Evolutionary conservation across 257 asterid species (phyloP), one percentile per base, ranked within the genome.

Genomic region (Primulina eburnea): DNA sequence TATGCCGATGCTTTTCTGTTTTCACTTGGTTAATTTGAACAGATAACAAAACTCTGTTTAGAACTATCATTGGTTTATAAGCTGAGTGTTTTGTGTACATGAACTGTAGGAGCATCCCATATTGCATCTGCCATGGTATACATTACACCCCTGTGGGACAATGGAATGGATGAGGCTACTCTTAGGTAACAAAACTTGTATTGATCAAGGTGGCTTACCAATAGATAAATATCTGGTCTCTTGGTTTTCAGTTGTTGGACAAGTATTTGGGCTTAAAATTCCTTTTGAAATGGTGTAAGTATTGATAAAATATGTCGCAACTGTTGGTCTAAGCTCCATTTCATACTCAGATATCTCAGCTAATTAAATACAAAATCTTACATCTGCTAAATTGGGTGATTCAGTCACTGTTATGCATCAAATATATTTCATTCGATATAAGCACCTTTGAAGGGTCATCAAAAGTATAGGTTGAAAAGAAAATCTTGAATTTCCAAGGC

Each of bases 111-210:
- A 92, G 79, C 98, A 90, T 68, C 95, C 96, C 0, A 77, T 71
- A 67, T 75, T 90, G 87, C 84, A 86, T 29, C 85, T 92, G 24
- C 96, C 98, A 21, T 90, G 97, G 96, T 84, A 76, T 70, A 88
- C 81, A 11, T 79, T 92, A 76, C 96, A 93, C 80, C 97, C 98
- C 35, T 93, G 97, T 71, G 97, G 94, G 59, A 90, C 95, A 1
- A 79, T 92, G 55, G 98, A 87, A 58, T 88, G 96, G 95, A 90
- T 90, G 97, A 88, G 81, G 92, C 84, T 89, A 52, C 90, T 89
- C 61, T 74, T 75, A 65, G 73, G 65, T 38, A 69, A 74, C 66
- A 89, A 85, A 58, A 66, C 65, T 32, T 81, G 69, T 37, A 63
- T 47, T 64, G 70, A 62, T 71, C 76, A 71, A 58, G 70, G 59